These are phyloP conservation scores for Endoconidiophora polonica DNA, from an alignment of 2,329 filamentous ascomycete genomes.

Conservation along the genomic window DNA sequence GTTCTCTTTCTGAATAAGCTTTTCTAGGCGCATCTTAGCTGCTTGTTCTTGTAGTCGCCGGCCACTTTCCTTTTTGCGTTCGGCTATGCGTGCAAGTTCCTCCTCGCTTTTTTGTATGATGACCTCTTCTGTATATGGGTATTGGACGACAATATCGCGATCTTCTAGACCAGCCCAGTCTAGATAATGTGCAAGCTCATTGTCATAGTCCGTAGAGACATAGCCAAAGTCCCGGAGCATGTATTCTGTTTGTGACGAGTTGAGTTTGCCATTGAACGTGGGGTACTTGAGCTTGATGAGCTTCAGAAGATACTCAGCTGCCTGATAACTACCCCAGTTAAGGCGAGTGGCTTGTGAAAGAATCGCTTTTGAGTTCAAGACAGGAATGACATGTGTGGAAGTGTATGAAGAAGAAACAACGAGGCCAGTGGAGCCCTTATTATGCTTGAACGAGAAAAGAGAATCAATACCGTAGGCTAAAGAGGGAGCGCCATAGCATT, in stretches of 20 bases:
- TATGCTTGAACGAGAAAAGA: slow-evolving; percentile 88
- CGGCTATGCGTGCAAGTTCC: slow-evolving; percentile 74
- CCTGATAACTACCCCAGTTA: slow-evolving; percentile 89
- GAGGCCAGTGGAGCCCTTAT: slow-evolving; percentile 71
- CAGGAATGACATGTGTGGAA: slow-evolving; percentile 87
- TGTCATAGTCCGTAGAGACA: slow-evolving; percentile 66
- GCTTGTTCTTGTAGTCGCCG: slow-evolving; percentile 86
- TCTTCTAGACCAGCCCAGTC: slow-evolving; percentile 90
- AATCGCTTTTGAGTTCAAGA: slow-evolving; percentile 71
- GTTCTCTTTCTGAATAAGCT: slow-evolving; percentile 87
- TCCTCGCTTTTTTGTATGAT: slow-evolving; percentile 86
- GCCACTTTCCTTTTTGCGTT: slow-evolving; percentile 89
- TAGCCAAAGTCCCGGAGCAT: slow-evolving; percentile 84
- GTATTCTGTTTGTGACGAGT: slow-evolving; percentile 69
- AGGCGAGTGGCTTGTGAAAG: slow-evolving; percentile 72
- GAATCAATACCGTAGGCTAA: slow-evolving; percentile 92
- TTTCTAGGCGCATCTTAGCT: slow-evolving; percentile 91
- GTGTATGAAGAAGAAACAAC: slow-evolving; percentile 87
- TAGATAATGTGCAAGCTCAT: slow-evolving; percentile 58
- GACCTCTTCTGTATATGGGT: slow-evolving; percentile 83
- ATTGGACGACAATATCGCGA: slow-evolving; percentile 75
- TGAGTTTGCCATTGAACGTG: slow-evolving; percentile 71
- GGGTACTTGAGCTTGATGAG: slow-evolving; percentile 85
- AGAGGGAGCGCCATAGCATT: slow-evolving; percentile 82
- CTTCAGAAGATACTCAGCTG: slow-evolving; percentile 79